Base-by-base conservation (phyloP, 2,329 filamentous ascomycete species). In the Cladophialophora immunda region DNA sequence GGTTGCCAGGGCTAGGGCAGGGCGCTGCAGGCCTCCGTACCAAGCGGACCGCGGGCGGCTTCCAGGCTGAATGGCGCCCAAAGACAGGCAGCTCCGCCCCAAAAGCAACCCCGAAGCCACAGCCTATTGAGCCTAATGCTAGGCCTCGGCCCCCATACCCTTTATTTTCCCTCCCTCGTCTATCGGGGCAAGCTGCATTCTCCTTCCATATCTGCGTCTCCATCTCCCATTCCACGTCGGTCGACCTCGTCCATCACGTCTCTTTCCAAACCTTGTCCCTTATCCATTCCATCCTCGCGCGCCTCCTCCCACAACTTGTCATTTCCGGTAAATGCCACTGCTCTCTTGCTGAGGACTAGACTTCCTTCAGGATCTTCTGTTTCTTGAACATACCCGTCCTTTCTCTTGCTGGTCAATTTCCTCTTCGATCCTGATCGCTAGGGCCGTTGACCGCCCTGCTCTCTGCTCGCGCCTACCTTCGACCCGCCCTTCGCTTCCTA, bases 301-400 rank as follows among this genome's bases (percentile, higher is more conserved):
- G 41, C 19, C 41, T 64, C 62, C 36, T 29, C 47, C 30, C 62
- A 45, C 52, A 55, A 45, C 50, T 65, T 58, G 36, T 65, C 68
- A 68, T 70, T 70, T 68, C 66, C 65, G 68, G 68, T 64, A 70
- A 70, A 70, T 70, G 66, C 53, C 59, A 62, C 52, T 57, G 56
- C 62, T 64, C 66, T 64, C 47, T 64, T 64, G 50, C 61, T 60
- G 60, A 64, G 52, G 50, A 67, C 62, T 62, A 64, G 57, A 65
- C 55, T 65, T 62, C 63, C 64, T 60, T 45, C 50, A 58, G 45
- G 15, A 53, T 38, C 38, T 53, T 61, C 58, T 38, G 45, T 30
- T 53, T 61, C 58, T 61, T 67, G 68, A 62, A 67, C 65, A 69
- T 65, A 65, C 50, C 58, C 62, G 41, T 47, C 66, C 58, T 41